A percentile compares a stretch with the other conserved stretches of the same genome.
Evolutionary conservation across 768 basidiomycete genomes (phyloP).

Genomic region (Lactarius psammicola): DNA sequence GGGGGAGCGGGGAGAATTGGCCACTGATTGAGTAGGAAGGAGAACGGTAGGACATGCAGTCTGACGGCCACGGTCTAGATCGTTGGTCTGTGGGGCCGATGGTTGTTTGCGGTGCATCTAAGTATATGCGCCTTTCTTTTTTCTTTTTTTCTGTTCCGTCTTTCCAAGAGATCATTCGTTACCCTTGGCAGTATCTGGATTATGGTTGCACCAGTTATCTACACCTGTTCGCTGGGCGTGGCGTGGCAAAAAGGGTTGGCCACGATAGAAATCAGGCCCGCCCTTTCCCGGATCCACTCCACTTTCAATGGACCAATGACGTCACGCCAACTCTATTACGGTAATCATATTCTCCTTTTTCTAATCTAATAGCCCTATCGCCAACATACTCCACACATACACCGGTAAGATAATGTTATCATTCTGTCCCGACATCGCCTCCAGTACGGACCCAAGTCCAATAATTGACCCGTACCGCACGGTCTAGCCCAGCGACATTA

Average conservation of each 20-base stretch:
- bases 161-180: background rate
- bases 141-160: background rate
- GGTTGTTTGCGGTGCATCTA: background rate
- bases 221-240: background rate
- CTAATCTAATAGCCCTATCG: constrained; percentile 15
- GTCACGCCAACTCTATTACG: constrained; percentile 7
- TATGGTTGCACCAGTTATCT: background rate
- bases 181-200: background rate
- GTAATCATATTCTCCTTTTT: constrained; percentile 1
- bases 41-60: constrained; percentile 4
- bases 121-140: constrained; percentile 2
- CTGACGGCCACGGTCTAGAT: constrained; percentile 21
- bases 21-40: constrained; percentile 13
- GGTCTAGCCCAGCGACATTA: constrained; percentile 44
- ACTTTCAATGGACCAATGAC: constrained; percentile 10
- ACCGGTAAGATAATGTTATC: constrained; percentile 97
- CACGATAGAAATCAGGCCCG: background rate
- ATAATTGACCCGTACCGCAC: constrained; percentile 63
- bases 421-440: constrained; percentile 93
- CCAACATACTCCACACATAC: constrained; percentile 87
- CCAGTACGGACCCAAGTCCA: constrained; percentile 67
- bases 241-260: constrained; percentile 12
- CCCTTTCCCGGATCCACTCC: constrained; percentile 8
- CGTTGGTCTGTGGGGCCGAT: constrained; percentile 14
- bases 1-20: constrained; percentile 17